phyloP scores from a whole-genome alignment of 176 grass and related monocot genomes.

The Zoysia pacifica region DNA sequence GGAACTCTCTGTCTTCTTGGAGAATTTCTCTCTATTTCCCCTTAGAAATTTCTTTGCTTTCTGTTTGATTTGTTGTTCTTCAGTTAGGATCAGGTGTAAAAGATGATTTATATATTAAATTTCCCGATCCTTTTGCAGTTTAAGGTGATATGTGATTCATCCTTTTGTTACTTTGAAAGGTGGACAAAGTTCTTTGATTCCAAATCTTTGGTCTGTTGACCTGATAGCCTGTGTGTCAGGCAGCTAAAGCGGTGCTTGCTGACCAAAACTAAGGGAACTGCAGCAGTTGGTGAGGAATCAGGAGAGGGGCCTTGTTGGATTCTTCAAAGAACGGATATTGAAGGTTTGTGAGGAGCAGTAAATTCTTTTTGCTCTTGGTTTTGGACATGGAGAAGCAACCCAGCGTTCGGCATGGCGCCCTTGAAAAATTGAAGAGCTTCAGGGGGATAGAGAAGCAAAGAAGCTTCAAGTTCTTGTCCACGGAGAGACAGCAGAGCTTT shows the following conservation, averaged over 20 bases:
- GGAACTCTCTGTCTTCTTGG: neutral
- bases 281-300: neutral
- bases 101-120: neutral
- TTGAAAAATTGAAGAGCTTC: slow-evolving; percentile 62
- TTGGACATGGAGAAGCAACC: slow-evolving; percentile 60
- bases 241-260: slow-evolving; percentile 16
- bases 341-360: neutral
- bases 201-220: neutral
- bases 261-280: neutral
- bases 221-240: neutral
- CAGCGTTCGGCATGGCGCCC: slow-evolving; percentile 38
- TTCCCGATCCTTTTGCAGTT: slow-evolving; percentile 1
- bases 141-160: slow-evolving; percentile 7
- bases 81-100: slow-evolving; percentile 14
- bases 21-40: neutral
- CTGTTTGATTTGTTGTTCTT: neutral
- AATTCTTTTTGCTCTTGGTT: neutral
- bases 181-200: neutral
- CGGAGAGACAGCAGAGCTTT: slow-evolving; percentile 86
- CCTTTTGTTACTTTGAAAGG: neutral
- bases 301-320: slow-evolving; percentile 4
- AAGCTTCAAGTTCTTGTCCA: slow-evolving; percentile 71
- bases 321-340: neutral
- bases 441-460: slow-evolving; percentile 73
- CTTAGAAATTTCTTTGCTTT: neutral